Evolutionary conservation across 352 stramenopile genomes (phyloP).

Genomic region (Phytophthora pistaciae): DNA sequence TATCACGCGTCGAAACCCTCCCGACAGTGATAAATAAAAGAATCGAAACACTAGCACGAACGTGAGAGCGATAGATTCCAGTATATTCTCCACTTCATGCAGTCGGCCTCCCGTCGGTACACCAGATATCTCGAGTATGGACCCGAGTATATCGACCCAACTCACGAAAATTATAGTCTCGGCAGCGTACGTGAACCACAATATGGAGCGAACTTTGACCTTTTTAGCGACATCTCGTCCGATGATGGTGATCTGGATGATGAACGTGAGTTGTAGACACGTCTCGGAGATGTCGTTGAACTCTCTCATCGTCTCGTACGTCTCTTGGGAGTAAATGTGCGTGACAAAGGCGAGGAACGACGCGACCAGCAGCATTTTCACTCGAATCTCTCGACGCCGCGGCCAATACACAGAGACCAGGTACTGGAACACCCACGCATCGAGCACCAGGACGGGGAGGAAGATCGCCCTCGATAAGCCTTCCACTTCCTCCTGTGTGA

Average conservation of each 20-base stretch:
- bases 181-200: slow-evolving; percentile 32
- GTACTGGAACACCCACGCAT: slow-evolving; percentile 49
- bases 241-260: slow-evolving; percentile 54
- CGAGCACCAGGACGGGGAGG: slow-evolving; percentile 42
- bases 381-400: slow-evolving; percentile 34
- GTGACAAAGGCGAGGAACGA: slow-evolving; percentile 31
- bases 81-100: slow-evolving; percentile 21
- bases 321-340: slow-evolving; percentile 36
- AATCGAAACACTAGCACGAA: slow-evolving; percentile 41
- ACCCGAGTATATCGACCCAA: slow-evolving; percentile 18
- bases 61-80: slow-evolving; percentile 25
- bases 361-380: slow-evolving; percentile 32
- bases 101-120: background rate
- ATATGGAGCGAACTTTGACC: slow-evolving; percentile 35
- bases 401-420: slow-evolving; percentile 41
- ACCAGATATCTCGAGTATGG: background rate
- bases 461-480: slow-evolving; percentile 22
- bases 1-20: slow-evolving; percentile 16
- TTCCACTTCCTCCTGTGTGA: slow-evolving; percentile 25
- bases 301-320: slow-evolving; percentile 14
- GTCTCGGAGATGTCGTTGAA: slow-evolving; percentile 52
- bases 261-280: slow-evolving; percentile 42
- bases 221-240: slow-evolving; percentile 33
- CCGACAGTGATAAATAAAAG: slow-evolving; percentile 31
- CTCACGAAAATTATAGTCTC: slow-evolving; percentile 30